phyloP scores from a whole-genome alignment of 139 green algal species.

The Klebsormidium nitens region DNA sequence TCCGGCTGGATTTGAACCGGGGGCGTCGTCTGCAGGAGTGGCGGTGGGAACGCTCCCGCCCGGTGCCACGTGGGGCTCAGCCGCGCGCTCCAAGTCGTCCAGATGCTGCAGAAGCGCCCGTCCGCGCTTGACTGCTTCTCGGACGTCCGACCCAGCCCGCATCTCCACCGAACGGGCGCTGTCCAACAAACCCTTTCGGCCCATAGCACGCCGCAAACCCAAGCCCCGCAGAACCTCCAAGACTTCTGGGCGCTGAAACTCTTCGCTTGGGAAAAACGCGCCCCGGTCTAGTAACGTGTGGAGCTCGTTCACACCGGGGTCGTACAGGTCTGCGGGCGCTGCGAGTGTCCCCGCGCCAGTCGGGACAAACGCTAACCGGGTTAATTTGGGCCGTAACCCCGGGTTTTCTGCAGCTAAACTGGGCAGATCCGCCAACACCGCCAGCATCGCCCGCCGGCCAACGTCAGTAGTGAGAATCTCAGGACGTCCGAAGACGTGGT shows the following conservation, averaged over 20 bases:
- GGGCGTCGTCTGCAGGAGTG: no score
- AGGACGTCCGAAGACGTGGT: conserved; percentile 38
- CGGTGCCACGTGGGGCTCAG: no score
- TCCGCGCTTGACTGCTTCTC: conserved; percentile 6
- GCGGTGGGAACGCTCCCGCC: no score
- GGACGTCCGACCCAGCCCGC: background rate
- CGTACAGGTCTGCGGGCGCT: conserved; percentile 42
- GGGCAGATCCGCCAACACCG: conserved; percentile 33
- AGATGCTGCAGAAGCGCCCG: conserved; percentile 47
- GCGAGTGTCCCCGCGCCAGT: conserved; percentile 3
- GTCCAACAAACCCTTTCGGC: conserved; percentile 45
- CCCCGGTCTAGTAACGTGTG: conserved; percentile 43
- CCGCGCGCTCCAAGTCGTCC: conserved; percentile 27
- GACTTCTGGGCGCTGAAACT: conserved; percentile 35
- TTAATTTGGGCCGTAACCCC: background rate
- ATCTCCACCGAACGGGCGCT: conserved; percentile 43
- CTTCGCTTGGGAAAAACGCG: conserved; percentile 45
- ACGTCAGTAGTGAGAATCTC: background rate
- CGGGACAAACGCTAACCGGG: conserved; percentile 19
- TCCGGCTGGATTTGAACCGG: no score
- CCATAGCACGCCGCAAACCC: conserved; percentile 44
- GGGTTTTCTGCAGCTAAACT: conserved; percentile 11
- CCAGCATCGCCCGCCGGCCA: conserved; percentile 17
- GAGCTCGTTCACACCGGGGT: conserved; percentile 47
- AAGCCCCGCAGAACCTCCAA: conserved; percentile 47